Base-by-base conservation (phyloP, 2,329 filamentous ascomycete species). In the Aspergillus proliferans region DNA sequence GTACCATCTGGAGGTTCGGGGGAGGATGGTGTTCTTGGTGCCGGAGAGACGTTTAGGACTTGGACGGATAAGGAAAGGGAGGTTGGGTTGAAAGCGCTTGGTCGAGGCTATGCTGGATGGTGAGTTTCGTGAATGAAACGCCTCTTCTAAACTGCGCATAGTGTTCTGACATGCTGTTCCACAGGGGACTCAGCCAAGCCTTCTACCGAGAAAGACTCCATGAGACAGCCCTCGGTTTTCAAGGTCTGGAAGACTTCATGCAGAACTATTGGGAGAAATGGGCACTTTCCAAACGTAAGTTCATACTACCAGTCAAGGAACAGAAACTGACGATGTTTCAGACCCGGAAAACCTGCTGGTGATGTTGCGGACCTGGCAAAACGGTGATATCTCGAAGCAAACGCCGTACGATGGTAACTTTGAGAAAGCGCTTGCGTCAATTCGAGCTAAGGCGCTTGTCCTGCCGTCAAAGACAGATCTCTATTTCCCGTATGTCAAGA, bases 301-400 rank as follows among this genome's bases (percentile, higher is more conserved):
- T 14, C 6, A 34, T 12, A 5, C 9, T 19, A 30, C 42, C 6
- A 6, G 22, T 18, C n/a, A 26, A 30, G 10, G 26, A 24, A 21
- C n/a, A 22, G 24, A 7, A 22, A 38, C 14, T 33, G 39, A 45
- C 33, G 36, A 22, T 7, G 7, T 22, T 7, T 22, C 57, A 76
- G 84, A 89, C 56, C 86, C 87, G 0, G 85, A 88, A 56, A 88
- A 90, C 52, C 73, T 90, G 62, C 72, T 90, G 0, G 77, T 79
- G 1, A 89, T 90, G 87, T 71, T 89, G 3, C 78, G 85, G 30
- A 90, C 86, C 0, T 93, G 88, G 88, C 87, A 92, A 65, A 76
- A 80, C 4, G 87, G 79, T 1, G 86, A 92, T 58, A 78, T 82
- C 45, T 87, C 85, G 3, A 69, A 79, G 4, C 85, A 89, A 59